Base-by-base conservation (phyloP, 352 stramenopile genomes). In the Phytophthora cajani region DNA sequence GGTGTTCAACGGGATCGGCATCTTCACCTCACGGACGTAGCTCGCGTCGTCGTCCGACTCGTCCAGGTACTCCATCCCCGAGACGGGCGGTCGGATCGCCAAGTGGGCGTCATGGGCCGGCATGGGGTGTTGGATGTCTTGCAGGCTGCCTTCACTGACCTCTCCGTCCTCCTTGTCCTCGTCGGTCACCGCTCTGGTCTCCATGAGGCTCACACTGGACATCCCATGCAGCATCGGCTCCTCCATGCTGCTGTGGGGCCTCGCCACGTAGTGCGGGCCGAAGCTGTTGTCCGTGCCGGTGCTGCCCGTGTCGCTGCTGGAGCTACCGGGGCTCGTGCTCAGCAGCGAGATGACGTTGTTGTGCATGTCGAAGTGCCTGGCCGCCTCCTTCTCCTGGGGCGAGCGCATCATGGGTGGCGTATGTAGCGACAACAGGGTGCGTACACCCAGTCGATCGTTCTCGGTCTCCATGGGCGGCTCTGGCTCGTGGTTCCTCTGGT, bases 151-250 rank as follows among this genome's bases (percentile, higher is more conserved):
- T 54, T 71, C 60, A 56, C 40, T 57, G 12, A 58, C 36, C 44
- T 76, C 67, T 58, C 61, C 47, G 32, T 79, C 60, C 33, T 71
- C 63, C 42, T 62, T 63, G 23, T 53, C 58, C 14, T 58, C 27
- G 5, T 70, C 5, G 47, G 52, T 49, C 17, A 17, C 36, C 2
- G 9, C 11, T 47, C 47, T 50, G 7, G 40, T 46, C 51, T 82
- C 78, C n/a, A 82, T 51, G 33, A 88, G 77, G 51, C 71, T 79
- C 14, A 85, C 78, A 61, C 72, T 86, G 63, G 80, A 88, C 78
- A 88, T 84, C 32, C 66, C 62, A 46, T 67, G 72, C 32, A 86
- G 33, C 68, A 80, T 75, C 5, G 74, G 72, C 49, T 74, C 59
- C 33, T 78, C 54, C 40, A 52, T 16, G 17, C 9, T 69, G 40